Base-by-base conservation (phyloP, 352 stramenopile genomes). In the Globisporangium orthogonon region DNA sequence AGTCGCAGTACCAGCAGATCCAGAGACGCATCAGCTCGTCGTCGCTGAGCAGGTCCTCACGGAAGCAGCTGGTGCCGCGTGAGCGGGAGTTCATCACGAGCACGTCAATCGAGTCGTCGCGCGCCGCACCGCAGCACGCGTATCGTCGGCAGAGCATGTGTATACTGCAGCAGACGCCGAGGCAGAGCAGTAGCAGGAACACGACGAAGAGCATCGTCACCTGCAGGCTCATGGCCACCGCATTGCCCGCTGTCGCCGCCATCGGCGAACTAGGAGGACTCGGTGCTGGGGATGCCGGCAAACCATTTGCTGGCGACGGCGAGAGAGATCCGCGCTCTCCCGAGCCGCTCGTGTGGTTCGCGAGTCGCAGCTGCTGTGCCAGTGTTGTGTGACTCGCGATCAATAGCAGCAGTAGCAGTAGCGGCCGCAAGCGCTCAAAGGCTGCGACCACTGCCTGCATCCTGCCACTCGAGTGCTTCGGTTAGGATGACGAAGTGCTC, bases 1-100 rank as follows among this genome's bases (percentile, higher is more conserved):
- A 85, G 51, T 82, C 70, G 52, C 74, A 85, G 49, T 73, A 66
- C 51, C 66, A 69, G 51, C 74, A 85, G 45, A 73, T 73, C 72
- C 74, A 85, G 5, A 85, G 71, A 0, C 69, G 67, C 52, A 68
- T 50, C 14, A 83, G 58, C 56, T 85, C 74, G 33, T 85, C 71
- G n/a, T 78, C 68, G 41, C 68, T 68, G 30, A 85, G 52, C 39
- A 85, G 44, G 47, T 85, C 74, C 50, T 85, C 70, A 29, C 67
- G 72, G 54, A 76, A 85, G 57, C 60, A 71, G 51, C 54, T 68
- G 35, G 40, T 48, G 2, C 59, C 65, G 29, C 65, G 64, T 7
- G 65, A 66, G 43, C 43, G 43, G 7, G 43, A 30, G 17, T 6
- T 23, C 7, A 18, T 23, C 18, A 61, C 39, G 37, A 66, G 65